phyloP scores from a whole-genome alignment of 1,284 basidiomycete genomes.

The Leccinum solheimii region DNA sequence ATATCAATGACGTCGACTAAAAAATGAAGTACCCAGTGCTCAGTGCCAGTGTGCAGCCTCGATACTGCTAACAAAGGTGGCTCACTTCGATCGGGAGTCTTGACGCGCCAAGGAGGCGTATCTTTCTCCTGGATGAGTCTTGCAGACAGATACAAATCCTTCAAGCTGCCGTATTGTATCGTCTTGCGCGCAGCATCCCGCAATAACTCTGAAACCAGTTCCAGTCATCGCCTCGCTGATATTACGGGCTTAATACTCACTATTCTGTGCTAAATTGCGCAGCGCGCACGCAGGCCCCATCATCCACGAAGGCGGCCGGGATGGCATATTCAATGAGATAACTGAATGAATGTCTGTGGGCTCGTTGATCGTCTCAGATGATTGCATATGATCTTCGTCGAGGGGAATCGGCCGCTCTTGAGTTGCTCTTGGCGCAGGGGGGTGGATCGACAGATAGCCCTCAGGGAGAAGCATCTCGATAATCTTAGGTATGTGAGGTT shows the following conservation, averaged over 20 bases:
- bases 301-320: background rate
- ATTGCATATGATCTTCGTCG: background rate
- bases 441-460: background rate
- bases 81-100: constrained; percentile 25
- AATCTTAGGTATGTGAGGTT: constrained; percentile 10
- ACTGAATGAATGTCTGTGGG: background rate
- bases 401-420: background rate
- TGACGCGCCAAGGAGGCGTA: constrained; percentile 15
- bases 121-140: constrained; percentile 20
- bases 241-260: constrained; percentile 4
- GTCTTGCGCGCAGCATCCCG: background rate
- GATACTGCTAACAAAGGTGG: background rate
- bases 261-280: constrained; percentile 13
- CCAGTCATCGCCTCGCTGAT: background rate
- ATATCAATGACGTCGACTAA: constrained; percentile 21
- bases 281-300: background rate
- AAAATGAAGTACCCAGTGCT: background rate
- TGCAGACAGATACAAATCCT: constrained; percentile 21
- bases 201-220: constrained; percentile 3
- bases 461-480: constrained; percentile 19
- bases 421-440: constrained; percentile 3
- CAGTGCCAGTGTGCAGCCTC: background rate
- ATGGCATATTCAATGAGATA: background rate
- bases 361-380: background rate
- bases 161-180: constrained; percentile 19